Evolutionary conservation across 1,284 basidiomycete species (phyloP).

Genomic region (Golubevia pallescens): DNA sequence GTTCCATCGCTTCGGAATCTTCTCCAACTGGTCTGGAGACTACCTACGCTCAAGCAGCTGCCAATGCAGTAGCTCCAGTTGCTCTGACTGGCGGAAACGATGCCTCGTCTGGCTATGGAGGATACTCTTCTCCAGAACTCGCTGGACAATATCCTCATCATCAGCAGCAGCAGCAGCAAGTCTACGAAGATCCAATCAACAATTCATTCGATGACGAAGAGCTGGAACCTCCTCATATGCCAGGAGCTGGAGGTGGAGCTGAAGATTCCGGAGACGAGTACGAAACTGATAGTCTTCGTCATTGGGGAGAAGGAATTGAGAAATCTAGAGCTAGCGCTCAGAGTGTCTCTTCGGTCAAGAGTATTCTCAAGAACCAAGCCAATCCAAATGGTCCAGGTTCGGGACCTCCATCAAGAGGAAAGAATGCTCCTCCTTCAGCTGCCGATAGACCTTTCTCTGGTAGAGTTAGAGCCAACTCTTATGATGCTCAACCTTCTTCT

Average conservation of each 20-base stretch:
- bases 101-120: slow-evolving; percentile 2
- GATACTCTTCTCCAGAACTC: neutral
- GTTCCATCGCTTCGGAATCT: slow-evolving; percentile 14
- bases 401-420: neutral
- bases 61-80: neutral
- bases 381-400: neutral
- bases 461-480: slow-evolving; percentile 64
- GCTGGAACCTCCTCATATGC: slow-evolving; percentile 74
- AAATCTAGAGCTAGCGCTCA: slow-evolving; percentile 72
- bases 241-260: slow-evolving; percentile 65
- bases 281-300: slow-evolving; percentile 66
- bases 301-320: slow-evolving; percentile 72
- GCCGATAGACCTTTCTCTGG: slow-evolving; percentile 46
- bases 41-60: slow-evolving; percentile 9
- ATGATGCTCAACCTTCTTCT: slow-evolving; percentile 52
- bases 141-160: slow-evolving; percentile 3
- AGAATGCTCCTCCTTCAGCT: slow-evolving; percentile 1
- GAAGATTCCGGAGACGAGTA: slow-evolving; percentile 68
- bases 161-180: slow-evolving; percentile 5
- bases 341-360: slow-evolving; percentile 74
- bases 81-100: neutral
- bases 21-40: slow-evolving; percentile 44
- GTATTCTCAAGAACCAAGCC: slow-evolving; percentile 76
- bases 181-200: slow-evolving; percentile 66
- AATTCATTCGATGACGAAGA: slow-evolving; percentile 73